phyloP scores from a whole-genome alignment of 768 basidiomycete species.

The Dendrothele bispora region DNA sequence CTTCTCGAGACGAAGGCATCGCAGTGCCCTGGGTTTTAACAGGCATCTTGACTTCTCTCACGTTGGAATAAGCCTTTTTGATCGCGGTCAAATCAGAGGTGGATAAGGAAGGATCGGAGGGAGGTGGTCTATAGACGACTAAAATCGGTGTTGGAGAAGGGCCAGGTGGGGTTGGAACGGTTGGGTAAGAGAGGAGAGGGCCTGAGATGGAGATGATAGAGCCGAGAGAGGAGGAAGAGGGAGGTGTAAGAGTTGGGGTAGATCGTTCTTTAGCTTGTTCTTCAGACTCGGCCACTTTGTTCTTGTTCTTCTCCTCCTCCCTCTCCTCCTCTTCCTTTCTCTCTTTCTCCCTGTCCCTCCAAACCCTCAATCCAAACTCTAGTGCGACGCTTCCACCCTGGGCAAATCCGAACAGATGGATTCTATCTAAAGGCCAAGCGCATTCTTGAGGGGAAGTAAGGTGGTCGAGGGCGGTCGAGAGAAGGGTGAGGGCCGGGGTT shows the following conservation, averaged over 20 bases:
- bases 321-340: conserved; percentile 6
- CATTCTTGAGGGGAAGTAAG: conserved; percentile 59
- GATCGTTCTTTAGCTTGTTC: too few species aligned
- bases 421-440: conserved; percentile 62
- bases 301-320: conserved; percentile 15
- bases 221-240: conserved; percentile 46
- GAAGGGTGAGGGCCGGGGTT: conserved; percentile 57
- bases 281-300: neutral
- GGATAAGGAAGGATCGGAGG: conserved; percentile 44
- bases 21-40: conserved; percentile 39
- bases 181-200: conserved; percentile 78
- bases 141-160: conserved; percentile 63
- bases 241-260: conserved; percentile 5
- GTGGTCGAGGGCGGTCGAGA: conserved; percentile 53
- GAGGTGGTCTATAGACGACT: conserved; percentile 52
- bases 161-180: conserved; percentile 43
- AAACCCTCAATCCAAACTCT: conserved; percentile 63
- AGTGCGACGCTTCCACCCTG: conserved; percentile 82
- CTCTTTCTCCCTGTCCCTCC: conserved; percentile 38
- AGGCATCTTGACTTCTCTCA: conserved; percentile 49
- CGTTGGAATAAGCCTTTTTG: conserved; percentile 55
- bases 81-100: conserved; percentile 49
- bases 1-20: conserved; percentile 75
- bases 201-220: conserved; percentile 72
- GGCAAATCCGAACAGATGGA: conserved; percentile 87